Evolutionary conservation across 305 asterid genomes (phyloP).

Genomic region (Ajuga reptans): DNA sequence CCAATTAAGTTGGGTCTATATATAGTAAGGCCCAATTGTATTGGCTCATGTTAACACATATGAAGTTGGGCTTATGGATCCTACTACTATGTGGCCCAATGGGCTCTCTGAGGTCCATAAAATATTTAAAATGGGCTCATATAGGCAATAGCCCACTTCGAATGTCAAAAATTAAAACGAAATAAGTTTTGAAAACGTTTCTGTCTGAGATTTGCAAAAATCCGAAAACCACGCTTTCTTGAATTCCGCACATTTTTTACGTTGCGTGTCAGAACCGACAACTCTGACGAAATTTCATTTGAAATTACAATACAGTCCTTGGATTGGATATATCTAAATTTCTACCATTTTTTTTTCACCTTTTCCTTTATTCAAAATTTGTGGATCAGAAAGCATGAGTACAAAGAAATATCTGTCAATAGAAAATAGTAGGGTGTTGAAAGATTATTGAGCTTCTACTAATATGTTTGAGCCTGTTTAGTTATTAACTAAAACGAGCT

Average conservation of each 20-base stretch:
- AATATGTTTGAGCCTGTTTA: no score
- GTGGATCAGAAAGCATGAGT: neutral
- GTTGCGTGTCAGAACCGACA: constrained; percentile 30
- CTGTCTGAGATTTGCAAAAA: neutral
- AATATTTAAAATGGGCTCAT: no score
- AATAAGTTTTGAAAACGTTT: neutral
- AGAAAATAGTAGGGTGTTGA: no score
- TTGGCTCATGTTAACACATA: no score
- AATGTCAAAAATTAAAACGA: neutral
- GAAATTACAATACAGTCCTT: constrained; percentile 17
- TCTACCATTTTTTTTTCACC: neutral
- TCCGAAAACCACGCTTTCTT: neutral
- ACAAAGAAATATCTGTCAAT: no score
- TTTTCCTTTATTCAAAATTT: neutral
- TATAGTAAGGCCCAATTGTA: no score
- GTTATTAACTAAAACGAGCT: no score
- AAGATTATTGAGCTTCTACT: no score
- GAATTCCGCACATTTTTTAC: constrained; percentile 30
- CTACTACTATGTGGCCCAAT: no score
- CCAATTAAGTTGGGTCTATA: no score
- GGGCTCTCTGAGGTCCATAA: no score
- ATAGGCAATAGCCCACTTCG: neutral
- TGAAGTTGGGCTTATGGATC: no score
- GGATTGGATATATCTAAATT: neutral
- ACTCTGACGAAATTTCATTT: neutral